Evolutionary conservation across 129 eudicot species (phyloP).

Genomic region (Flaveria linearis): DNA sequence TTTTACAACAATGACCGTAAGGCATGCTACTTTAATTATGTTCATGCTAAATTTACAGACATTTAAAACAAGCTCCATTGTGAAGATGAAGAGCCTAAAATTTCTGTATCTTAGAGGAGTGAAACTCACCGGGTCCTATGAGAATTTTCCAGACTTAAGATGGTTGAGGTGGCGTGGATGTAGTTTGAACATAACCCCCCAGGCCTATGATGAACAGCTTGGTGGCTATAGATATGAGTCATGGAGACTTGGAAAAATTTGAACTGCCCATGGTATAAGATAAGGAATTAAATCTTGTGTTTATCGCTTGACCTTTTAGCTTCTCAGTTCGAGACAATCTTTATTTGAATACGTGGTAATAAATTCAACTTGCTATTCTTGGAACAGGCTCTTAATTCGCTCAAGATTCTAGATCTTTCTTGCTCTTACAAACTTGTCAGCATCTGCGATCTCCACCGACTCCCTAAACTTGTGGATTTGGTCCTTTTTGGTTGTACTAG

Average conservation of each 20-base stretch:
- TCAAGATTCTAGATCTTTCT: slow-evolving; percentile 39
- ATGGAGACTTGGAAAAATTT: slow-evolving; percentile 30
- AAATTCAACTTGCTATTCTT: background rate
- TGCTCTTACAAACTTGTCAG: slow-evolving; percentile 11
- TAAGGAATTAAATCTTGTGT: background rate
- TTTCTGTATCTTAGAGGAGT: slow-evolving; percentile 32
- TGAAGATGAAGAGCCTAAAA: slow-evolving; percentile 31
- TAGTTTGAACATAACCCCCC: slow-evolving; percentile 9
- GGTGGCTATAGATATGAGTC: slow-evolving; percentile 34
- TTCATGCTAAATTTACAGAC: slow-evolving; percentile 15
- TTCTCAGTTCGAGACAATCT: background rate
- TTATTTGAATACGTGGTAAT: background rate
- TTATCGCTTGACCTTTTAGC: background rate
- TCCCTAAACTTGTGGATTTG: slow-evolving; percentile 33
- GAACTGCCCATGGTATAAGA: slow-evolving; percentile 38
- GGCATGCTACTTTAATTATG: background rate
- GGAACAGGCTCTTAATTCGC: slow-evolving; percentile 29
- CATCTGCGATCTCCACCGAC: slow-evolving; percentile 12
- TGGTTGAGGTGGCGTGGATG: slow-evolving; percentile 42
- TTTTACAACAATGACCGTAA: background rate
- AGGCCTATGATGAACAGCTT: slow-evolving; percentile 27
- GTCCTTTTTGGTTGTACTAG: slow-evolving; percentile 14
- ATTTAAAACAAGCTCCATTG: slow-evolving; percentile 22
- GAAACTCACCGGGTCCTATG: slow-evolving; percentile 26
- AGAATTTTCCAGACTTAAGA: slow-evolving; percentile 39